Base-by-base conservation (phyloP, 345 rosid species). In the Populus euphratica region DNA sequence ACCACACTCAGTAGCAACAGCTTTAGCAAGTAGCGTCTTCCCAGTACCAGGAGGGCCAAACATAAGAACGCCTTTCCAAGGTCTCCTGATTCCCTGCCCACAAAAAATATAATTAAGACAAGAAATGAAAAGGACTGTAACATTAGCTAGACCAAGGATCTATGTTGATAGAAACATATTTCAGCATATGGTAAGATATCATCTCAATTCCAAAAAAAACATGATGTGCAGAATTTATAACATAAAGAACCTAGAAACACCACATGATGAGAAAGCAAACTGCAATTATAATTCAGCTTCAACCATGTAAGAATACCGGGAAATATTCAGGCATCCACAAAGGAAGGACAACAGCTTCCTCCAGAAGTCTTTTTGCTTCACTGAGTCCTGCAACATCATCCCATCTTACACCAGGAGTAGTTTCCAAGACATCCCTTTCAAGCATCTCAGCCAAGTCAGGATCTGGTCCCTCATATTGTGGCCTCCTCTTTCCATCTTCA, bases 321-420 rank as follows among this genome's bases (percentile, higher is more conserved):
- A 96, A 96, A 86, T 96, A 96, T 83, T 96, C 99, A 36, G 99
- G 97, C 98, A 96, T 96, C 99, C 98, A 96, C 80, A 96, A 78
- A 81, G 99, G 99, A 89, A 96, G 99, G 68, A 96, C 99, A 79
- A 96, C 98, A 64, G 99, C 99, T 86, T 96, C 98, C 88, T 96
- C 99, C 73, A 96, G 88, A 80, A 96, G 96, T 76, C 99, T 86
- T 86, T 96, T 96, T 68, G 99, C 99, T 89, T 96, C 99, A 68
- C 91, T 88, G 88, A 96, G 88, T 72, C 99, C 99, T 63, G 99
- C 99, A 82, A 96, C 99, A 82, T 96, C 99, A 77, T 94, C 99
- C 99, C 99, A 96, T 82, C 92, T 91, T 64, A 94, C 98, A 75
- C 99, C 97, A 63, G 99, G 99, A 74, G 84, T 91, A 70, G 97